These are phyloP conservation scores for Pleurotus sapidus DNA, from an alignment of 768 basidiomycete genomes.

Conservation along the genomic window DNA sequence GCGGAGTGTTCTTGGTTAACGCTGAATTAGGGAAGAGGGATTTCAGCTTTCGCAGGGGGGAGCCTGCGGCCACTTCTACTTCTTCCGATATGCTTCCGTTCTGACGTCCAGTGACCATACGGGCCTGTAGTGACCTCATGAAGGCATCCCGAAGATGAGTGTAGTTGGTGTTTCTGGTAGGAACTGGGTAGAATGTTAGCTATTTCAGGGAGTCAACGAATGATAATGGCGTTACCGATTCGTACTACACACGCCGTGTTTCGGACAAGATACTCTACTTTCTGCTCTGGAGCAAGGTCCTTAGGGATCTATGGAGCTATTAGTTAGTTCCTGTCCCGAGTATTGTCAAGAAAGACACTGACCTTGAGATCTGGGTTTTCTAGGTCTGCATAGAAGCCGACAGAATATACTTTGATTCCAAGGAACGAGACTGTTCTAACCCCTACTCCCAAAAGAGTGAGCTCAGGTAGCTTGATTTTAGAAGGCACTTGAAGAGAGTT, in stretches of 20 bases:
- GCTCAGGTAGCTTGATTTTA: slow-evolving; percentile 55
- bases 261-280: slow-evolving; percentile 62
- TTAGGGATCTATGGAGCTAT: slow-evolving; percentile 43
- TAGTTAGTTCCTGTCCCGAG: background rate
- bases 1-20: slow-evolving; percentile 60
- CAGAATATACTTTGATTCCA: slow-evolving; percentile 83
- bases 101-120: slow-evolving; percentile 51
- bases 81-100: slow-evolving; percentile 55
- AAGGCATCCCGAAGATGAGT: slow-evolving; percentile 84
- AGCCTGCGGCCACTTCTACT: slow-evolving; percentile 51
- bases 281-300: slow-evolving; percentile 61
- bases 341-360: background rate
- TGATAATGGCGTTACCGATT: slow-evolving; percentile 47
- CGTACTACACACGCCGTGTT: slow-evolving; percentile 72
- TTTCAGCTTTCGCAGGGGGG: slow-evolving; percentile 70
- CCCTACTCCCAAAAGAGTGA: slow-evolving; percentile 79
- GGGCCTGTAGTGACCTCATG: slow-evolving; percentile 65
- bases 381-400: slow-evolving; percentile 88
- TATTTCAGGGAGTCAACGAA: background rate
- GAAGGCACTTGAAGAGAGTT: slow-evolving; percentile 61
- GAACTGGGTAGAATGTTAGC: slow-evolving; percentile 44
- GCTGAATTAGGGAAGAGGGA: slow-evolving; percentile 73
- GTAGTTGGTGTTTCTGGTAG: slow-evolving; percentile 74
- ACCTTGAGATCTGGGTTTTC: slow-evolving; percentile 61
- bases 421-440: slow-evolving; percentile 89